phyloP scores from a whole-genome alignment of 2,329 filamentous ascomycete genomes.

The Trichoderma sp. region DNA sequence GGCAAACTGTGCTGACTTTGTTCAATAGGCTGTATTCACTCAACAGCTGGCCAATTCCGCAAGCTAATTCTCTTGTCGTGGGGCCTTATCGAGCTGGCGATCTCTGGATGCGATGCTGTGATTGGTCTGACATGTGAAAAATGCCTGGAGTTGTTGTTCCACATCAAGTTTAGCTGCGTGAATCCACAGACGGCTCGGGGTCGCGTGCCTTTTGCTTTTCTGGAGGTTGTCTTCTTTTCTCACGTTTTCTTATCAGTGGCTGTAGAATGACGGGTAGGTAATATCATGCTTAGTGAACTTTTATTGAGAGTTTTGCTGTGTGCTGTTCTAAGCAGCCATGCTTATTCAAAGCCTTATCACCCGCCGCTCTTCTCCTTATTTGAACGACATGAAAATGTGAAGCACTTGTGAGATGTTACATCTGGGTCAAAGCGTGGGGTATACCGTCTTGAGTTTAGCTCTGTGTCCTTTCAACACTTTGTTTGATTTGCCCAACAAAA shows the following conservation, averaged over 20 bases:
- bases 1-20: not conserved
- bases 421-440: not conserved
- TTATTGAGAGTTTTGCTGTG: not conserved
- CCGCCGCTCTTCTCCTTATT: not conserved
- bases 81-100: not conserved
- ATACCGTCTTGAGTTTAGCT: constrained; percentile 6
- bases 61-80: not conserved
- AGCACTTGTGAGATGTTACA: not conserved
- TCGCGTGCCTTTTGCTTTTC: constrained; percentile 13
- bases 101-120: not conserved
- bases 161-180: not conserved
- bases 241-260: not conserved
- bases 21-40: not conserved
- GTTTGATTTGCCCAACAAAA: constrained; percentile 11
- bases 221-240: not conserved
- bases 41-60: not conserved
- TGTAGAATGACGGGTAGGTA: not conserved
- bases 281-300: not conserved
- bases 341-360: not conserved
- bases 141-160: constrained; percentile 2
- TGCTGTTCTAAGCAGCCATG: not conserved
- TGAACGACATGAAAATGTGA: not conserved
- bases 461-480: not conserved
- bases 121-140: constrained; percentile 6
- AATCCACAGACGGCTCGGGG: not conserved